Conservation (phyloP, 176 grass and related monocot species). For the Eleusine indica region DNA sequence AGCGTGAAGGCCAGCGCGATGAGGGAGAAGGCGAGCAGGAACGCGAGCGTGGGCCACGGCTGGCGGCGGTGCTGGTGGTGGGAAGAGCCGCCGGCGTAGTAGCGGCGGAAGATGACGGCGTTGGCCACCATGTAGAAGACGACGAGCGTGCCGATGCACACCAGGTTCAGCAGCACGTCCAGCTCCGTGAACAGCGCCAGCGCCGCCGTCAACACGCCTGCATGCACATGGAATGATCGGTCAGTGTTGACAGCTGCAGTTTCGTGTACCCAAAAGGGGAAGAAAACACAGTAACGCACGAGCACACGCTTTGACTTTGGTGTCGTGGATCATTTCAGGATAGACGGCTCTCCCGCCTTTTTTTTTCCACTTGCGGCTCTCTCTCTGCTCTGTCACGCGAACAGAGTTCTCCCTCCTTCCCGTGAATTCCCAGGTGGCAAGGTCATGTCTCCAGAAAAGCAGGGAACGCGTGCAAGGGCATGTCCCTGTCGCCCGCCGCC, state of each 20-base stretch:
- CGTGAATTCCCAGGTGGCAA: not conserved
- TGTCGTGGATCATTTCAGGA: not conserved
- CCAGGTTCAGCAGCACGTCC: conserved; percentile 79
- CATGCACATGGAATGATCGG: not conserved
- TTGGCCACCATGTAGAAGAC: conserved; percentile 99
- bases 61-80: not conserved
- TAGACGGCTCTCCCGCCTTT: not conserved
- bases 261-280: too few species aligned
- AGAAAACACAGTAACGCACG: not conserved
- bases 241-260: not conserved
- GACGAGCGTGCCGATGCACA: conserved; percentile 96
- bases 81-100: conserved; percentile 16
- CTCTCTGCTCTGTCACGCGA: not conserved
- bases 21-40: conserved; percentile 27
- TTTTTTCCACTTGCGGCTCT: not conserved
- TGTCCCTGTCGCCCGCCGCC: conserved; percentile 16
- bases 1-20: conserved; percentile 69
- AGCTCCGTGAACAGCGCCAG: conserved; percentile 92
- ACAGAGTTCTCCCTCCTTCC: not conserved
- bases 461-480: not conserved
- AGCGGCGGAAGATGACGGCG: conserved; percentile 88
- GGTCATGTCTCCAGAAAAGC: not conserved
- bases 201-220: conserved; percentile 57
- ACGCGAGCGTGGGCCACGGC: conserved; percentile 53
- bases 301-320: not conserved